phyloP scores from a whole-genome alignment of 108 stramenopile species.

The Fistulifera pelliculosa region DNA sequence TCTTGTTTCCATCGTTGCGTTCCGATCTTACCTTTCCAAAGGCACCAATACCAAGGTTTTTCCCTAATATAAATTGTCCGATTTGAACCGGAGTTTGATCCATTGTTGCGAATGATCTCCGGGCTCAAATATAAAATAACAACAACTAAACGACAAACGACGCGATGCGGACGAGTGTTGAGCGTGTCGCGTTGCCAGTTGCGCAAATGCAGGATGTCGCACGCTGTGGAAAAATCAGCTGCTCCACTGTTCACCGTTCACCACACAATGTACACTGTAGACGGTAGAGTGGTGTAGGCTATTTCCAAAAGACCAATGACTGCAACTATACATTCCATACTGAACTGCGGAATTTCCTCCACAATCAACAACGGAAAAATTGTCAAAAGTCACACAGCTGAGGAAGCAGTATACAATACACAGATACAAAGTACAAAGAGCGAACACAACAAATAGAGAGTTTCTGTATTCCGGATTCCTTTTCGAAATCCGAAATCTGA shows the following conservation, averaged over 20 bases:
- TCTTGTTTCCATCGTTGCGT: slow-evolving; percentile 2
- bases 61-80: slow-evolving; percentile 95
- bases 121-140: neutral
- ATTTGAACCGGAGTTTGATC: slow-evolving; percentile 89
- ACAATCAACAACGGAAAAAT: slow-evolving; percentile 11
- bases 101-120: slow-evolving; percentile 25
- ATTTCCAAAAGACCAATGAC: too few species aligned
- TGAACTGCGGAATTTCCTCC: slow-evolving; percentile 14
- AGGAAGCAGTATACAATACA: neutral
- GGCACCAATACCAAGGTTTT: slow-evolving; percentile 98
- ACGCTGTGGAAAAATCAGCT: too few species aligned
- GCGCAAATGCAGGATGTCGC: too few species aligned
- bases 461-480: neutral
- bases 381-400: slow-evolving; percentile 9
- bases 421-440: neutral
- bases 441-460: neutral
- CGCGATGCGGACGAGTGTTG: too few species aligned
- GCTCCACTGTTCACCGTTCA: too few species aligned
- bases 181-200: too few species aligned
- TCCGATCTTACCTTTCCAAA: slow-evolving; percentile 91
- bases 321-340: too few species aligned
- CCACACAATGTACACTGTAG: too few species aligned
- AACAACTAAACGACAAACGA: too few species aligned
- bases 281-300: too few species aligned
- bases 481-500: too few species aligned